Conservation (phyloP, 1,139 yeast genomes). For the Scheffersomyces quercinus region DNA sequence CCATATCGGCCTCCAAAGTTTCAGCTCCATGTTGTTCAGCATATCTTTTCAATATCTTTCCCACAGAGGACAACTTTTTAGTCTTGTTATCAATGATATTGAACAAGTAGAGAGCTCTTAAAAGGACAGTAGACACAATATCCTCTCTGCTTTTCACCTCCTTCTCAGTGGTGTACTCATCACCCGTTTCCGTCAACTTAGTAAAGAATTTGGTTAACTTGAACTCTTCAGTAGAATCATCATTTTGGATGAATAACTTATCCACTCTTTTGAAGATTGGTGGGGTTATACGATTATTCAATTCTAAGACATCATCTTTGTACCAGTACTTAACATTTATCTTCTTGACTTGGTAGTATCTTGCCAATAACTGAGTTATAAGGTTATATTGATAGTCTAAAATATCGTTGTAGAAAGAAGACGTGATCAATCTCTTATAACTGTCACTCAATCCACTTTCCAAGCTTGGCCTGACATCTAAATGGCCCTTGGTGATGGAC, state of each 20-base stretch:
- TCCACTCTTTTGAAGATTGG: conserved; percentile 36
- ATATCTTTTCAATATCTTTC: conserved; percentile 48
- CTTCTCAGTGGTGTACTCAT: conserved; percentile 11
- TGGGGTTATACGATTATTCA: conserved; percentile 57
- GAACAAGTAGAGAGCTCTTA: conserved; percentile 58
- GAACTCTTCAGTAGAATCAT: conserved; percentile 24
- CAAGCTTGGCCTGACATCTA: conserved; percentile 66
- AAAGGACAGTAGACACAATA: conserved; percentile 57
- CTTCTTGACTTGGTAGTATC: conserved; percentile 82
- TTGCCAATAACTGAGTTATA: conserved; percentile 70
- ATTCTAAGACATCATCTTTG: conserved; percentile 45
- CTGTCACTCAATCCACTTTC: conserved; percentile 64
- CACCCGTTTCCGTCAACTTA: conserved; percentile 17
- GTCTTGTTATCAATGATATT: conserved; percentile 52
- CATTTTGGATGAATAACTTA: conserved; percentile 12
- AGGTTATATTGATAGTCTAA: conserved; percentile 67
- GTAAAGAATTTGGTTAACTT: conserved; percentile 35
- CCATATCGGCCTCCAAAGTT: conserved; percentile 22
- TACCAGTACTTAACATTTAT: conserved; percentile 63
- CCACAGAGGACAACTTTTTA: conserved; percentile 53
- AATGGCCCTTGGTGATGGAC: conserved; percentile 64
- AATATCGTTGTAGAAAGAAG: conserved; percentile 44
- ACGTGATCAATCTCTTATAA: conserved; percentile 56
- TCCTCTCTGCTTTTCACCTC: conserved; percentile 45
- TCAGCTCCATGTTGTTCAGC: conserved; percentile 26